Conservation (phyloP, 2,329 filamentous ascomycete species). For the Neoascochyta sp. region DNA sequence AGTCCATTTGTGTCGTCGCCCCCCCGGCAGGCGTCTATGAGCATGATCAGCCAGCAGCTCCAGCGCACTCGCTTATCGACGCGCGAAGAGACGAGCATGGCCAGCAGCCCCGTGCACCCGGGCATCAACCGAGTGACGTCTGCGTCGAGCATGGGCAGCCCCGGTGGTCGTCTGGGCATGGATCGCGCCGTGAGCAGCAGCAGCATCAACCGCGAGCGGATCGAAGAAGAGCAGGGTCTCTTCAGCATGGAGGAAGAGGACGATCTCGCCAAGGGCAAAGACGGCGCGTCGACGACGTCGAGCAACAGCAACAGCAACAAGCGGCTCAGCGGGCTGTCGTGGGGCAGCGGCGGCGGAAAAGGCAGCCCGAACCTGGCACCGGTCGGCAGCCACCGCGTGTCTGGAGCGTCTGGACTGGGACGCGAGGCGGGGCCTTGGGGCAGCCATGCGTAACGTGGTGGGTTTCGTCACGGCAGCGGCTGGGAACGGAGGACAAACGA, state of each 20-base stretch:
- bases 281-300: slow-evolving; percentile 33
- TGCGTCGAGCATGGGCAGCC: slow-evolving; percentile 29
- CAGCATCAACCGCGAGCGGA: slow-evolving; percentile 40
- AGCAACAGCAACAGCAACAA: slow-evolving; percentile 36
- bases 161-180: slow-evolving; percentile 24
- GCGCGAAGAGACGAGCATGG: slow-evolving; percentile 21
- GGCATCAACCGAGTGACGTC: slow-evolving; percentile 54
- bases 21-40: slow-evolving; percentile 56
- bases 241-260: slow-evolving; percentile 45
- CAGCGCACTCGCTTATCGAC: slow-evolving; percentile 43
- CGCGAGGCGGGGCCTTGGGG: slow-evolving; percentile 19
- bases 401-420: slow-evolving; percentile 18
- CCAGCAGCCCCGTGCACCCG: slow-evolving; percentile 55
- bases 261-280: slow-evolving; percentile 30
- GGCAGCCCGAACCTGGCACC: slow-evolving; percentile 34
- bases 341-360: slow-evolving; percentile 38
- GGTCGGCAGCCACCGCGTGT: slow-evolving; percentile 29
- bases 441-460: too few species aligned
- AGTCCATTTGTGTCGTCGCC: slow-evolving; percentile 54
- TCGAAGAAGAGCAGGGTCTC: slow-evolving; percentile 43
- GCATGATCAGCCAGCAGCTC: slow-evolving; percentile 59
- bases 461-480: too few species aligned
- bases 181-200: slow-evolving; percentile 40
- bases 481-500: too few species aligned
- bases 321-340: slow-evolving; percentile 35